Evolutionary conservation across 2,329 filamentous ascomycete species (phyloP).

Genomic region (Daldinia sp.): DNA sequence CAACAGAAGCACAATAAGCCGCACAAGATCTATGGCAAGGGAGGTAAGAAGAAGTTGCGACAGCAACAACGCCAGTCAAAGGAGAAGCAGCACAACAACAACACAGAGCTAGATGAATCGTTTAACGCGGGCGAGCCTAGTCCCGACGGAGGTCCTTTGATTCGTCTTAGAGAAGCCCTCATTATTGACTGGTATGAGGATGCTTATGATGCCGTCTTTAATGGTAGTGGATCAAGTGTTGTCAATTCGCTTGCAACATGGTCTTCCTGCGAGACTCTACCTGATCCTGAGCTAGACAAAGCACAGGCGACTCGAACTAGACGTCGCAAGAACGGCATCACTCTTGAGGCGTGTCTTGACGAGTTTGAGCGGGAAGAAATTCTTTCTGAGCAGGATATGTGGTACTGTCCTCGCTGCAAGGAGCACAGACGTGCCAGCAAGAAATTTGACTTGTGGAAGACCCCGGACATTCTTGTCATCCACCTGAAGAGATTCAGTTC

Average conservation of each 20-base stretch:
- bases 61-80: conserved; percentile 49
- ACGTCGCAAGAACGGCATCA: conserved; percentile 81
- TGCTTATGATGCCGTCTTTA: conserved; percentile 78
- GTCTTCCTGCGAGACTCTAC: conserved; percentile 62
- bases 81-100: conserved; percentile 47
- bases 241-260: conserved; percentile 69
- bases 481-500: conserved; percentile 97
- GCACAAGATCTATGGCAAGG: conserved; percentile 59
- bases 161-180: conserved; percentile 85
- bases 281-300: conserved; percentile 73
- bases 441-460: conserved; percentile 97
- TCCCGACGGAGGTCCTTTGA: conserved; percentile 69
- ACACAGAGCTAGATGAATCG: conserved; percentile 41
- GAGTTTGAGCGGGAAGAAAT: conserved; percentile 96
- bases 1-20: conserved; percentile 62
- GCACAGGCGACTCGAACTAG: conserved; percentile 72
- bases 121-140: conserved; percentile 53
- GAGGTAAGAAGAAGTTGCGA: conserved; percentile 57
- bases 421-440: conserved; percentile 92
- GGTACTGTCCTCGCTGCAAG: conserved; percentile 97
- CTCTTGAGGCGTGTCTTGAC: conserved; percentile 88
- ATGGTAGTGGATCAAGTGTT: conserved; percentile 41
- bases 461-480: conserved; percentile 92
- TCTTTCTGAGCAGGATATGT: conserved; percentile 93
- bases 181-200: conserved; percentile 86